Evolutionary conservation across 768 basidiomycete species (phyloP).

Genomic region (Xerocomus spinulosus): DNA sequence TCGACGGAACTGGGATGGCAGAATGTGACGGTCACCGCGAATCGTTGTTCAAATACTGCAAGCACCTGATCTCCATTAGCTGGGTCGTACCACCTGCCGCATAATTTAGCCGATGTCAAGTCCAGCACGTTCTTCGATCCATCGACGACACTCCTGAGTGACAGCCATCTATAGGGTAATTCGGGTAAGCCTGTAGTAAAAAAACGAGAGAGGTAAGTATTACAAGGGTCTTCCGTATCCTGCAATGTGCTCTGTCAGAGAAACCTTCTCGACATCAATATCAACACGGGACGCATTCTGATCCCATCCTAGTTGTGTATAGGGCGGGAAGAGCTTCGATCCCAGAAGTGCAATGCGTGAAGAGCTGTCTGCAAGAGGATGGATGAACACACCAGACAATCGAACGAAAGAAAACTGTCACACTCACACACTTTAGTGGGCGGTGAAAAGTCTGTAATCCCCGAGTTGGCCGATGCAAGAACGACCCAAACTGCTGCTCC

Average conservation of each 20-base stretch:
- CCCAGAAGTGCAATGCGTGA: background rate
- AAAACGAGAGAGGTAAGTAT: too few species aligned
- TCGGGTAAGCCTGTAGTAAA: too few species aligned
- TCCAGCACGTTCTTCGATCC: background rate
- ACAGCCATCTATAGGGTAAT: too few species aligned
- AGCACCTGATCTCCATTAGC: background rate
- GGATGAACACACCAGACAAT: too few species aligned
- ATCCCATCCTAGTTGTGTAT: slow-evolving; percentile 15
- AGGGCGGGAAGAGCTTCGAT: slow-evolving; percentile 1
- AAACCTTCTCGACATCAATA: background rate
- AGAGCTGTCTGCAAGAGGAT: slow-evolving; percentile 8
- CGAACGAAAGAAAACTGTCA: background rate
- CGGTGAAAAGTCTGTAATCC: slow-evolving; percentile 3
- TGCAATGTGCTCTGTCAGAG: background rate
- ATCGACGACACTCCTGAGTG: too few species aligned
- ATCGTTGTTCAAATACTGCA: background rate
- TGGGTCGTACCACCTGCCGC: background rate
- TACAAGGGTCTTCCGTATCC: too few species aligned
- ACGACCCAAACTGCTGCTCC: too few species aligned
- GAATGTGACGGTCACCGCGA: background rate
- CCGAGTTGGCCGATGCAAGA: slow-evolving; percentile 11
- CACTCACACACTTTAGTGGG: background rate
- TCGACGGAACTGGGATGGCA: background rate
- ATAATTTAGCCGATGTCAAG: background rate
- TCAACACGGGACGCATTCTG: background rate